Evolutionary conservation across 1,284 basidiomycete species (phyloP).

Genomic region (Marasmius sp.): DNA sequence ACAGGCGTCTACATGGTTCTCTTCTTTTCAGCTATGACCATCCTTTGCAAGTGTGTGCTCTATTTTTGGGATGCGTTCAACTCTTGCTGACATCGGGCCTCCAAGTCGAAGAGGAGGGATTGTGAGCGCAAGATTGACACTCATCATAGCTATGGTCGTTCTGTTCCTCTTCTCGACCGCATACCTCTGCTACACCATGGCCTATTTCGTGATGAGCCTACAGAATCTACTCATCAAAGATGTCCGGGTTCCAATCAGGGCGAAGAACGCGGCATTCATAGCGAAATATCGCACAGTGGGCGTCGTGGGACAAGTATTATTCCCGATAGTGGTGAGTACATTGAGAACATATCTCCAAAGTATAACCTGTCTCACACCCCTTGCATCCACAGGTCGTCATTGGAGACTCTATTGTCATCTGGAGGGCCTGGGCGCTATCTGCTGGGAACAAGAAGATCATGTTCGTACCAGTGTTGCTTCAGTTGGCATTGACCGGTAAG

Average conservation of each 20-base stretch:
- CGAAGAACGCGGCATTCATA: not conserved
- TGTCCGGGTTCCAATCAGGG: not conserved
- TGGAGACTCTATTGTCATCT: not conserved
- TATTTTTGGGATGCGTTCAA: not conserved
- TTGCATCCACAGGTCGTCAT: not conserved
- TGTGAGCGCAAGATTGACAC: not conserved
- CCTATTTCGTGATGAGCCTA: not conserved
- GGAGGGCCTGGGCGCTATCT: not conserved
- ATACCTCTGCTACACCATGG: not conserved
- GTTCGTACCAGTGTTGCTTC: not conserved
- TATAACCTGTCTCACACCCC: not conserved
- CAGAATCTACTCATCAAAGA: not conserved
- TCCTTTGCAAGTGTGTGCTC: not conserved
- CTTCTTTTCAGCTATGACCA: not conserved
- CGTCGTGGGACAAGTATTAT: not conserved
- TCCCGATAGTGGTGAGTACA: not conserved
- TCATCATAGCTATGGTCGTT: not conserved
- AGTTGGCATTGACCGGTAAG: not conserved
- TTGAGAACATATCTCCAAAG: not conserved
- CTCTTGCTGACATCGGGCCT: not conserved
- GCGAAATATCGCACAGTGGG: not conserved
- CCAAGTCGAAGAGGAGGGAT: not conserved
- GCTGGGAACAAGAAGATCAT: not conserved
- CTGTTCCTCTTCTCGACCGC: not conserved
- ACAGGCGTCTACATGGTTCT: not conserved